These are phyloP conservation scores for Flaveria floridana DNA, from an alignment of 140 eudicot species.

Conservation along the genomic window DNA sequence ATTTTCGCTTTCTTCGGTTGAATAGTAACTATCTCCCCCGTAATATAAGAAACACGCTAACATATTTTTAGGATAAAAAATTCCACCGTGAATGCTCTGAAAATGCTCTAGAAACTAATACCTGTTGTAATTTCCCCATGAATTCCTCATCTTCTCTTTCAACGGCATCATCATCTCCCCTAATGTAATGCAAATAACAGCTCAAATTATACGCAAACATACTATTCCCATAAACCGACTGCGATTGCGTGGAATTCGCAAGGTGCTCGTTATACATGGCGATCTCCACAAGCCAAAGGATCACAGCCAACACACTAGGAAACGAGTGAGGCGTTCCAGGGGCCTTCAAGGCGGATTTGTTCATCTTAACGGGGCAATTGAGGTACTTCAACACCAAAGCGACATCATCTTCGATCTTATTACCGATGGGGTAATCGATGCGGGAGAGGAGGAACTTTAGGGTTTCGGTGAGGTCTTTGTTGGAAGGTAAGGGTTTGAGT, in stretches of 20 bases:
- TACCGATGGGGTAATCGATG: conserved; percentile 40
- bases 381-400: conserved; percentile 34
- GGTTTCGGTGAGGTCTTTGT: conserved; percentile 64
- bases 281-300: conserved; percentile 80
- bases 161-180: conserved; percentile 67
- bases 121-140: conserved; percentile 39
- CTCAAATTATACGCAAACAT: conserved; percentile 36
- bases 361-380: conserved; percentile 71
- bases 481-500: conserved; percentile 63
- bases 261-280: conserved; percentile 46
- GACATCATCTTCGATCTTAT: conserved; percentile 66
- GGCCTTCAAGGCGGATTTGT: conserved; percentile 64
- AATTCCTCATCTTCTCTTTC: conserved; percentile 48
- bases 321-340: conserved; percentile 84
- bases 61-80: no score
- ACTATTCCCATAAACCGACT: conserved; percentile 23
- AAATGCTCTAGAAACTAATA: not conserved
- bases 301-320: conserved; percentile 63
- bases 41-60: no score
- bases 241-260: conserved; percentile 24
- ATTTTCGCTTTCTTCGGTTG: no score
- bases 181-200: conserved; percentile 51
- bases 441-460: conserved; percentile 51
- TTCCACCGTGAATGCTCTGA: no score
- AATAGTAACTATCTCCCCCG: no score